These are phyloP conservation scores for Aspergillus pseudoglaucus DNA, from an alignment of 2,329 filamentous ascomycete species.

Conservation along the genomic window DNA sequence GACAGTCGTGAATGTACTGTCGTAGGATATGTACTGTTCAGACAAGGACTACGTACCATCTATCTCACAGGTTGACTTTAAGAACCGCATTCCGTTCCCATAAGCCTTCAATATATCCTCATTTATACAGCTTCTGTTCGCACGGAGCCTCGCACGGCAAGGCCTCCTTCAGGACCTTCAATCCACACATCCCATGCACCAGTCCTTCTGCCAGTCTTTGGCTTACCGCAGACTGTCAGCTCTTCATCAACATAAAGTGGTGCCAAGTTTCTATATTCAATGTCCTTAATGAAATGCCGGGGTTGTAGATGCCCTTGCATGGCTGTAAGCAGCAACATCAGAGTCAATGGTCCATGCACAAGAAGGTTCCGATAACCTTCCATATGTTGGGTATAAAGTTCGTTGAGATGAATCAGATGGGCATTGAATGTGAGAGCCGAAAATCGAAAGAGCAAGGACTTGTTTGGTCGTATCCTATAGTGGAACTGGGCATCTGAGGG, in stretches of 20 bases:
- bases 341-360: slow-evolving; percentile 78
- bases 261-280: slow-evolving; percentile 75
- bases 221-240: slow-evolving; percentile 62
- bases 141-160: slow-evolving; percentile 57
- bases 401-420: slow-evolving; percentile 82
- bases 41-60: neutral
- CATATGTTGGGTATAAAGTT: slow-evolving; percentile 57
- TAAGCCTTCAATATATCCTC: neutral
- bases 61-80: neutral
- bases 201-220: slow-evolving; percentile 36
- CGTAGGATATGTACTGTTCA: neutral
- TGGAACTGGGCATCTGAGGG: slow-evolving; percentile 48
- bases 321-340: slow-evolving; percentile 68
- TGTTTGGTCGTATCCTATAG: slow-evolving; percentile 59
- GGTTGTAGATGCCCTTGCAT: slow-evolving; percentile 50
- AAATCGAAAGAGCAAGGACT: slow-evolving; percentile 76
- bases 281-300: slow-evolving; percentile 41
- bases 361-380: slow-evolving; percentile 72
- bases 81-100: neutral
- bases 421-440: slow-evolving; percentile 89
- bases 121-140: slow-evolving; percentile 7
- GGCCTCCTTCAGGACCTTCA: slow-evolving; percentile 53
- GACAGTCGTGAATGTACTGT: neutral
- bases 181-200: slow-evolving; percentile 59
- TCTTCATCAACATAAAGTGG: slow-evolving; percentile 71